Evolutionary conservation across 345 rosid genomes (phyloP).

Genomic region (Eutrema japonicum): DNA sequence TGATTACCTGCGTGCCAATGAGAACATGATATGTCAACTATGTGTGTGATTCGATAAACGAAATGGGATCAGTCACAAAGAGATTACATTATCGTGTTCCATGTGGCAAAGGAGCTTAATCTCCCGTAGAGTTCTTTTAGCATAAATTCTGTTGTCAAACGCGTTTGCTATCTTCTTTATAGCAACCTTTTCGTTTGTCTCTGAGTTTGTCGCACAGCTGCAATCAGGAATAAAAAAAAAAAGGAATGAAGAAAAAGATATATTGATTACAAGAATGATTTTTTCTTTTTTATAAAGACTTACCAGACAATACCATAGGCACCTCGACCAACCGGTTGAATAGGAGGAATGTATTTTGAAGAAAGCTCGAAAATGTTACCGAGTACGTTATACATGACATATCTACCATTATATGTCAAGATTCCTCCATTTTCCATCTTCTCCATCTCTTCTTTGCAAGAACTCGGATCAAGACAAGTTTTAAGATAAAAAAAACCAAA

Average conservation of each 20-base stretch:
- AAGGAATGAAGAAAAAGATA: not conserved
- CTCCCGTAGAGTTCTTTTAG: slow-evolving; percentile 90
- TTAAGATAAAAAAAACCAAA: not conserved
- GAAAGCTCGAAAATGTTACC: slow-evolving; percentile 72
- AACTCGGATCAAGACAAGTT: slow-evolving; percentile 27
- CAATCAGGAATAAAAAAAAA: not conserved
- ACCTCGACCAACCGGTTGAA: slow-evolving; percentile 85
- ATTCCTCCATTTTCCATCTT: slow-evolving; percentile 51
- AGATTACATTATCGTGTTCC: slow-evolving; percentile 83
- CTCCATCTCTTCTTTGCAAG: slow-evolving; percentile 43
- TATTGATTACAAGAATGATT: not conserved
- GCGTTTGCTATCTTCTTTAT: slow-evolving; percentile 93
- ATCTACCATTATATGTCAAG: slow-evolving; percentile 53
- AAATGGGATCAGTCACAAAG: not conserved
- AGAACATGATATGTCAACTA: slow-evolving; percentile 6
- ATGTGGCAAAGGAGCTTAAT: slow-evolving; percentile 90
- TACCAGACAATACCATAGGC: slow-evolving; percentile 94
- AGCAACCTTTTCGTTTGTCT: slow-evolving; percentile 84
- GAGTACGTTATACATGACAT: slow-evolving; percentile 62
- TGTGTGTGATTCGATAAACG: not conserved
- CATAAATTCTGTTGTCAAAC: slow-evolving; percentile 87
- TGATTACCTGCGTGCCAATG: slow-evolving; percentile 57
- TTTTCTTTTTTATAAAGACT: not conserved
- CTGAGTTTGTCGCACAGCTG: slow-evolving; percentile 79
- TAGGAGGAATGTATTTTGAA: slow-evolving; percentile 81